Evolutionary conservation across 2,329 filamentous ascomycete species (phyloP).

Genomic region (Magnaporthiopsis incrustans): DNA sequence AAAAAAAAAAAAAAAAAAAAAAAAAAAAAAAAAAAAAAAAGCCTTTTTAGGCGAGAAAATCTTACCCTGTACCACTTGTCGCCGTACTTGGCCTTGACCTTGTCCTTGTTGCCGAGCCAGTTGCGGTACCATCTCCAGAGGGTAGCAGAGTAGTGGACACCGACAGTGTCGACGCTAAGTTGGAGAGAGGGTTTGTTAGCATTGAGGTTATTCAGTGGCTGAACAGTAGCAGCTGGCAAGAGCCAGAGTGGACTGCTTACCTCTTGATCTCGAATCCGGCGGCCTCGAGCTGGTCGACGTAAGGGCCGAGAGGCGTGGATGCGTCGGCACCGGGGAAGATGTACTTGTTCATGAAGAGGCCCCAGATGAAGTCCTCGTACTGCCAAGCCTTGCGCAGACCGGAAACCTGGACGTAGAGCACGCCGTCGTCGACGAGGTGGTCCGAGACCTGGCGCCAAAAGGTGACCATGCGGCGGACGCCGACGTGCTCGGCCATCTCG

Average conservation of each 20-base stretch:
- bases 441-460: conserved; percentile 86
- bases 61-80: conserved; percentile 89
- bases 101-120: conserved; percentile 90
- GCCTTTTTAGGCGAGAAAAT: conserved; percentile 14
- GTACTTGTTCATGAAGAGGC: conserved; percentile 99
- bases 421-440: conserved; percentile 93
- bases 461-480: conserved; percentile 73
- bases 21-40: no score
- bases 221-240: no score
- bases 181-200: no score
- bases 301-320: conserved; percentile 83
- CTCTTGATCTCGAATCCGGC: conserved; percentile 86
- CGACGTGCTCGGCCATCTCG: conserved; percentile 98
- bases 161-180: conserved; percentile 70
- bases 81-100: conserved; percentile 92
- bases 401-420: conserved; percentile 93
- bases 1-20: no score
- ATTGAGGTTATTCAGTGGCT: no score
- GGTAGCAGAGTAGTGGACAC: conserved; percentile 94
- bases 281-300: conserved; percentile 75
- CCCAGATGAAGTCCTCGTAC: conserved; percentile 97
- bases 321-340: conserved; percentile 96
- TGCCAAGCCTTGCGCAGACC: conserved; percentile 94
- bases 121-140: conserved; percentile 98
- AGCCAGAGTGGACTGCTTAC: no score